Base-by-base conservation (phyloP, 345 rosid genomes). In the Dimocarpus longan region DNA sequence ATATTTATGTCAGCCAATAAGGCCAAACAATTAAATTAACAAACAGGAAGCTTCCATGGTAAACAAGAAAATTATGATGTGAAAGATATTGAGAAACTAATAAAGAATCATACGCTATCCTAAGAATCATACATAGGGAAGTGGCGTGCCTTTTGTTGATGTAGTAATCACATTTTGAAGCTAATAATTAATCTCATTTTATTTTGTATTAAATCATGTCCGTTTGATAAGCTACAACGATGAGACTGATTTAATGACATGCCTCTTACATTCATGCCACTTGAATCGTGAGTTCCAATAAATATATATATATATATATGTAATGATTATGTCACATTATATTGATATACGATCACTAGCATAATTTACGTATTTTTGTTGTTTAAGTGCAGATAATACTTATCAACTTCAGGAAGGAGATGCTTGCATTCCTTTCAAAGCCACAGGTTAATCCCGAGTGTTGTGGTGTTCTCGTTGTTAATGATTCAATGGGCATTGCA, bases 351-450 rank as follows among this genome's bases (percentile, higher is more conserved):
- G 37, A 32, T 32, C 16, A 50, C 65, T 80, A 54, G 59, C 6
- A 1, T 54, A 54, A 54, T 64, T 7, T 10, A 12, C n/a, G 18
- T 48, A 11, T 32, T 66, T 19, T 21, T 68, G 28, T 32, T 2
- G 37, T 3, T 32, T 32, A 5, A 57, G 21, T 80, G 86, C 89
- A 90, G 93, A 79, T 89, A 73, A 80, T 89, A 71, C 75, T 89
- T 22, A 56, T 89, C 71, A 90, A 90, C 82, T 90, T 89, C 81
- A 86, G 93, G 86, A 90, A 90, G 82, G 93, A 90, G 84, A 87
- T 90, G 32, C 84, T 90, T 32, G 86, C 90, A 5, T 89, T 90
- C 79, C 63, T 90, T 78, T 82, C 92, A 10, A 81, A 83, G 39
- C 67, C 79, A 32, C 73, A 19, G 48, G 26, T 22, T 24, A 70